Percentiles rank a stretch among this genome's conserved stretches.
Conservation (phyloP, 768 basidiomycete genomes). For the Pleurotus pulmonarius region DNA sequence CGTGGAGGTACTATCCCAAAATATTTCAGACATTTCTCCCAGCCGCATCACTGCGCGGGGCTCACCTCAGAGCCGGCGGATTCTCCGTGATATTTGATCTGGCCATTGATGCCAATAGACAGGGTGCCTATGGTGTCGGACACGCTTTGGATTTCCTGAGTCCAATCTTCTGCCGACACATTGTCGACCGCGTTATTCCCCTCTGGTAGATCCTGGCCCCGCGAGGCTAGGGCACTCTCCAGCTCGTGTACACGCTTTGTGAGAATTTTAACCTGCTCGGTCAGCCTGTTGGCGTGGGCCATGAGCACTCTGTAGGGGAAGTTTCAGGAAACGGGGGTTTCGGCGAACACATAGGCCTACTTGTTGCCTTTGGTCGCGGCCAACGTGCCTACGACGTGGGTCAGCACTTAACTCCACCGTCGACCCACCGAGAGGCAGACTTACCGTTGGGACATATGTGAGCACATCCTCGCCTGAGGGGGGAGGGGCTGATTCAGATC, state of each 20-base stretch:
- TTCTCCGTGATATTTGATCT: slow-evolving; percentile 46
- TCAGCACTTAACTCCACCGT: background rate
- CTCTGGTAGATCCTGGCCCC: background rate
- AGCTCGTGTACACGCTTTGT: slow-evolving; percentile 40
- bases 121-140: slow-evolving; percentile 44
- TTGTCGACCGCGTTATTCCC: background rate
- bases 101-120: slow-evolving; percentile 45
- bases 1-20: slow-evolving; percentile 33
- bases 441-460: slow-evolving; percentile 49
- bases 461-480: slow-evolving; percentile 43
- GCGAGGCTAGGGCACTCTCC: slow-evolving; percentile 31
- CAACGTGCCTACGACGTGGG: slow-evolving; percentile 32
- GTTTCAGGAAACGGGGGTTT: background rate
- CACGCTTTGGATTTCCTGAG: slow-evolving; percentile 22
- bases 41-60: background rate
- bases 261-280: slow-evolving; percentile 43
- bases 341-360: slow-evolving; percentile 22
- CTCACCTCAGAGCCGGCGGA: slow-evolving; percentile 47
- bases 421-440: background rate
- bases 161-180: background rate
- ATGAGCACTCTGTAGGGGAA: slow-evolving; percentile 38
- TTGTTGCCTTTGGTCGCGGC: slow-evolving; percentile 57
- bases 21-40: background rate
- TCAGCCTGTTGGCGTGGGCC: slow-evolving; percentile 43
- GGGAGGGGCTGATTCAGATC: background rate